Base-by-base conservation (phyloP, 2,329 filamentous ascomycete genomes). In the Hypoxylon sp. region DNA sequence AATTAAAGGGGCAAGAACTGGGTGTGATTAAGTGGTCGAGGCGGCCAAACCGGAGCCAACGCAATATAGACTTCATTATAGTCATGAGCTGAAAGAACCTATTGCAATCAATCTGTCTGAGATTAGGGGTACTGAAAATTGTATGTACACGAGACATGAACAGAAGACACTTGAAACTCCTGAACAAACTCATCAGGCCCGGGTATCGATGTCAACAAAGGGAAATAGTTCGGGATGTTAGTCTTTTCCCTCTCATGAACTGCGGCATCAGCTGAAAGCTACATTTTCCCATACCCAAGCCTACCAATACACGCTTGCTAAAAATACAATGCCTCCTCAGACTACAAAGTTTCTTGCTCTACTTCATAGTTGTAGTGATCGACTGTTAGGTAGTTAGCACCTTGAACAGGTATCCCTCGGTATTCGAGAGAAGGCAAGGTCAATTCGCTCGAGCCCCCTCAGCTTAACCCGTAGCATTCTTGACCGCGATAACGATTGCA, bases 401-500 rank as follows among this genome's bases (percentile, higher is more conserved):
- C 30, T 14, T 19, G 9, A 6, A 43, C 23, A 38, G 25, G 23
- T 48, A 21, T n/a, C 14, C 17, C 30, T 34, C 6, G 19, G 2
- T 14, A 17, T 36, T 5, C 1, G 28, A 58, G 25, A 32, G 58
- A 52, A 41, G 23, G n/a, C 10, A 14, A 56, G 19, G 28, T 25
- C n/a, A 25, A 11, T 38, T 11, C 11, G 14, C 6, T 43, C 3
- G 7, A n/a, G 30, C 30, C 19, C 11, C 36, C 21, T 36, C 17
- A 23, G 17, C 43, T 70, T 60, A 74, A 9, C 68, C 64, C n/a
- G 60, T 70, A 65, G 65, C 76, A 60, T 83, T 85, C 80, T 86
- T 87, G 59, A 85, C 76, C 2, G 85, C 82, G 65, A 88, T 82
- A 28, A 88, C 81, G 63, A 88, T 85, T n/a, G 84, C 82, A 71